A percentile compares a stretch with the other conserved stretches of the same genome.
Evolutionary conservation across 1,284 basidiomycete genomes (phyloP).

Genomic region (Laetiporus sulphureus): DNA sequence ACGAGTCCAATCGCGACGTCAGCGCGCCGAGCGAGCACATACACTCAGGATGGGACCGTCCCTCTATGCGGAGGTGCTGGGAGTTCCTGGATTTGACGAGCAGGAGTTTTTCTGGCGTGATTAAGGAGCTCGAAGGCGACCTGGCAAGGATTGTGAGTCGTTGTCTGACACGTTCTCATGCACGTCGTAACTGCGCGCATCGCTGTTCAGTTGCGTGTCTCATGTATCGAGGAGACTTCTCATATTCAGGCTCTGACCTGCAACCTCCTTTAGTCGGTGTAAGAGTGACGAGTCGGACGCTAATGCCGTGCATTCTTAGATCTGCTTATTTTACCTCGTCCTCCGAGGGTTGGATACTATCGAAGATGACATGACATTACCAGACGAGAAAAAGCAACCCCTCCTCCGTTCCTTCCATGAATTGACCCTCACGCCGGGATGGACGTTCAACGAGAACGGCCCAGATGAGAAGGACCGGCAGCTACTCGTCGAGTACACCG

Average conservation of each 20-base stretch:
- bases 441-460: constrained; percentile 82
- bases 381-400: constrained; percentile 82
- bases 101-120: constrained; percentile 88
- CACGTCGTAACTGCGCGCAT: neutral
- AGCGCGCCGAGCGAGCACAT: constrained; percentile 62
- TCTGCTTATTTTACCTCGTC: constrained; percentile 94
- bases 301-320: constrained; percentile 37
- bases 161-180: no score
- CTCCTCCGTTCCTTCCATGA: constrained; percentile 82
- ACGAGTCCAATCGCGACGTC: constrained; percentile 77
- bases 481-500: constrained; percentile 83
- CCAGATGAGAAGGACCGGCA: constrained; percentile 89
- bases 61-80: constrained; percentile 89
- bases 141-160: constrained; percentile 85
- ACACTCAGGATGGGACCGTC: constrained; percentile 78
- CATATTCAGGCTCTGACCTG: no score
- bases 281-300: neutral
- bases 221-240: no score
- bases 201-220: neutral
- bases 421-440: constrained; percentile 78
- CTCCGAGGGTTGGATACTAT: constrained; percentile 93
- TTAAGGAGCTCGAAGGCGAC: constrained; percentile 96
- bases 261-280: neutral
- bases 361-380: constrained; percentile 98
- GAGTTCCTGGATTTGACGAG: constrained; percentile 85